Base-by-base conservation (phyloP, 169 alveolate species). In the Babesia sp. region DNA sequence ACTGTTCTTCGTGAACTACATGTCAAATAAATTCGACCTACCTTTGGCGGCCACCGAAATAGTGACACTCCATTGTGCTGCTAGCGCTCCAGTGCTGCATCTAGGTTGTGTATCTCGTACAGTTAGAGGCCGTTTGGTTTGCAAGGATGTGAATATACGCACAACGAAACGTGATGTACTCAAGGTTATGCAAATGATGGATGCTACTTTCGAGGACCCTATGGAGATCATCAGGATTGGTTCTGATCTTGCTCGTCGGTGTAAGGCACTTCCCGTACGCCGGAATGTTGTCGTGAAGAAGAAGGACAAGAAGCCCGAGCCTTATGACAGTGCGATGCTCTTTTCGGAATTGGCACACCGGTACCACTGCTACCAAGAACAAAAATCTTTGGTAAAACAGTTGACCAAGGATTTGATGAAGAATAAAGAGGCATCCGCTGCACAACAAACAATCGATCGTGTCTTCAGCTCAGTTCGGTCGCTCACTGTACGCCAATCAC, bases 191-290 rank as follows among this genome's bases (percentile, higher is more conserved):
- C 75, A 84, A 46, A 29, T 71, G 8, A 66, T 88, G 29, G 88
- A 84, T 79, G 66, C 89, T 3, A 75, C 91, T 0, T 80, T 78
- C 50, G 57, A 72, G 45, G 90, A 88, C 44, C 93, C 93, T 0
- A 54, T 88, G 18, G 93, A 88, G 24, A 73, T 84, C 11, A 46
- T 88, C 20, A 63, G 88, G 42, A 46, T 88, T 3, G 91, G 87
- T 11, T 86, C 88, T 24, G 93, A 88, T 68, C 56, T 82, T 2
- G 85, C 90, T n/a, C 73, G 90, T 4, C 34, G 93, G 36, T 88
- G 93, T 42, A 57, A 3, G 26, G 88, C 88, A 11, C 7, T 29
- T 26, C 67, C 67, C 12, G 50, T 39, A 31, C 76, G 67, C 24
- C 48, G 33, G 3, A 48, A 48, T 28, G 56, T 48, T 12, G 58